A percentile compares a stretch with the other conserved stretches of the same genome.
Evolutionary conservation across 345 rosid genomes (phyloP).

Genomic region (Euphorbia peplus): DNA sequence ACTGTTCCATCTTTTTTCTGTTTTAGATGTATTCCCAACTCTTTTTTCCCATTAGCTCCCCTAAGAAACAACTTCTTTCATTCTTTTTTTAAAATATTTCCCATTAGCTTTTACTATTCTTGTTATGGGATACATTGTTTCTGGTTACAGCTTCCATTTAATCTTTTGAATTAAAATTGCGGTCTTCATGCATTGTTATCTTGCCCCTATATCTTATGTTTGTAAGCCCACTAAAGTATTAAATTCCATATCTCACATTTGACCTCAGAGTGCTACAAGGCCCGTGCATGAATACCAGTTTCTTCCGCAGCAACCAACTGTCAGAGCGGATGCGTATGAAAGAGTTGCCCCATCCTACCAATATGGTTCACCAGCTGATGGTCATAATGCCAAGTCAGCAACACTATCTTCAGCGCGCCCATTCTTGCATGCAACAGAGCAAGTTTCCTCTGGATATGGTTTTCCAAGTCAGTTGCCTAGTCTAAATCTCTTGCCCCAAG

Average conservation of each 20-base stretch:
- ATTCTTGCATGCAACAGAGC: constrained; percentile 35
- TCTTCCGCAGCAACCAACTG: constrained; percentile 78
- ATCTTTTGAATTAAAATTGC: not conserved
- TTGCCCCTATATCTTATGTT: not conserved
- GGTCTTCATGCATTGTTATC: not conserved
- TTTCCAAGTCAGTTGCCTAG: constrained; percentile 52
- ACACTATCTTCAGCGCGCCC: constrained; percentile 33
- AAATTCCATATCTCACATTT: constrained; percentile 5
- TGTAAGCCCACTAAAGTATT: not conserved
- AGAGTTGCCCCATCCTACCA: constrained; percentile 46
- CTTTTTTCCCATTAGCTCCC: not conserved
- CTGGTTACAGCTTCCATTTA: not conserved
- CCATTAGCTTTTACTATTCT: not conserved
- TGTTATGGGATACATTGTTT: not conserved
- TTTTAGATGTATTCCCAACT: not conserved
- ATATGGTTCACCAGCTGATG: constrained; percentile 42
- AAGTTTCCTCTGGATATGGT: constrained; percentile 41
- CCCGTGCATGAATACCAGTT: constrained; percentile 82
- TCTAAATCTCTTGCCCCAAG: constrained; percentile 64
- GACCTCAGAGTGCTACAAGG: constrained; percentile 44
- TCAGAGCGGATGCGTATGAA: constrained; percentile 51
- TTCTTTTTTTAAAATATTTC: not conserved
- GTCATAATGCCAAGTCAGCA: constrained; percentile 38
- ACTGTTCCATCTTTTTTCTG: not conserved
- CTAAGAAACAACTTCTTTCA: not conserved